phyloP scores from a whole-genome alignment of 1,284 basidiomycete genomes.

The Ustilago tritici region DNA sequence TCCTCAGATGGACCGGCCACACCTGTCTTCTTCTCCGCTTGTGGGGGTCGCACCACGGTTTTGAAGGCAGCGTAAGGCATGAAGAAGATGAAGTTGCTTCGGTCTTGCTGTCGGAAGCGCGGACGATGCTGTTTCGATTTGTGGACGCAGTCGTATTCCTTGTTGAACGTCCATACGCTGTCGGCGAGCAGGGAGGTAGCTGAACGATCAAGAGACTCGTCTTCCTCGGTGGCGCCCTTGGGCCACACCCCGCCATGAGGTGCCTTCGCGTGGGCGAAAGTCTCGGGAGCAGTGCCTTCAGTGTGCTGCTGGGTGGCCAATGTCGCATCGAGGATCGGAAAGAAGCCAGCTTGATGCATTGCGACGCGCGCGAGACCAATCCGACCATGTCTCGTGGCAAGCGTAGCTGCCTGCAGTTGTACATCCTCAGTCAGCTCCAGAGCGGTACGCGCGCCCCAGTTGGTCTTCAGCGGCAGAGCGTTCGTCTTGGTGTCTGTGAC shows the following conservation, averaged over 20 bases:
- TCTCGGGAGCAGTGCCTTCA: constrained; percentile 38
- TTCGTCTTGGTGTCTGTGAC: constrained; percentile 42
- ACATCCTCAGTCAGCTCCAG: constrained; percentile 61
- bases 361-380: constrained; percentile 44
- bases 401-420: constrained; percentile 41
- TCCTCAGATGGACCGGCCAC: constrained; percentile 65
- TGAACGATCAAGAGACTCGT: constrained; percentile 12
- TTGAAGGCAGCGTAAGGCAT: constrained; percentile 63
- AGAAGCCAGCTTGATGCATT: constrained; percentile 63
- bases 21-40: constrained; percentile 43
- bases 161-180: constrained; percentile 59
- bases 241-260: constrained; percentile 16
- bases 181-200: constrained; percentile 55
- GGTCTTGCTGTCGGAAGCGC: constrained; percentile 54
- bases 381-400: constrained; percentile 49
- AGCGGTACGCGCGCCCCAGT: constrained; percentile 55
- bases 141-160: constrained; percentile 17
- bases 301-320: constrained; percentile 58
- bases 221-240: background rate
- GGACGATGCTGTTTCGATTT: constrained; percentile 30
- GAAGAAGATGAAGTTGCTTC: constrained; percentile 69
- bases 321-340: constrained; percentile 69
- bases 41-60: constrained; percentile 45
- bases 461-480: constrained; percentile 24
- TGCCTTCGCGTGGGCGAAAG: constrained; percentile 30